Evolutionary conservation across 352 stramenopile species (phyloP).

Genomic region (Phytophthora quininea): DNA sequence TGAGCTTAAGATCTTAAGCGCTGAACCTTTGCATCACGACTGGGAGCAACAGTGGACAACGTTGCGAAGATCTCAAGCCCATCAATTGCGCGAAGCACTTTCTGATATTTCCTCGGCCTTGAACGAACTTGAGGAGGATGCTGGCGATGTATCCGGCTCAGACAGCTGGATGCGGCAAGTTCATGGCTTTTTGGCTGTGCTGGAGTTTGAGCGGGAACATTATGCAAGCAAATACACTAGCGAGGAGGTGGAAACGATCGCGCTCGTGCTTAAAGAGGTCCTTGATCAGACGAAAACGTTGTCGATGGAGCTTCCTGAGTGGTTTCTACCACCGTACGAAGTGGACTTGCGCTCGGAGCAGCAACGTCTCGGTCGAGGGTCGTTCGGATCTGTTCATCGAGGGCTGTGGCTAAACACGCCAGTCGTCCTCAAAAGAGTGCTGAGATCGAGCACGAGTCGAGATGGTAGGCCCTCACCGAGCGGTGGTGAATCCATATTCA

Average conservation of each 20-base stretch:
- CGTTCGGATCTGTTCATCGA: constrained; percentile 27
- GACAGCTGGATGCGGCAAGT: constrained; percentile 12
- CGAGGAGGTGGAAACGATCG: constrained; percentile 10
- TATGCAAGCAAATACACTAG: constrained; percentile 10
- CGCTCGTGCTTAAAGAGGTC: background rate
- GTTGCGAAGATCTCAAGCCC: background rate
- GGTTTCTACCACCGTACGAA: constrained; percentile 36
- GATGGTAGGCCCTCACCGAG: constrained; percentile 5
- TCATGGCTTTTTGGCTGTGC: constrained; percentile 9
- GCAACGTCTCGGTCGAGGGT: constrained; percentile 11
- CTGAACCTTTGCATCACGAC: background rate
- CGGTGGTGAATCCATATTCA: constrained; percentile 4
- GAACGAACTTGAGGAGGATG: constrained; percentile 9
- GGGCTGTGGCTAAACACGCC: constrained; percentile 14
- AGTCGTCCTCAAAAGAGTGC: constrained; percentile 32
- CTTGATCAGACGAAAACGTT: background rate
- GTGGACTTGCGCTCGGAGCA: constrained; percentile 10
- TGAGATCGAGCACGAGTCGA: background rate
- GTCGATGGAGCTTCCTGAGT: constrained; percentile 12
- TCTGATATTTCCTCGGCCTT: constrained; percentile 1
- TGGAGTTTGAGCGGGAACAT: constrained; percentile 14
- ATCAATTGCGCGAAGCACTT: constrained; percentile 5
- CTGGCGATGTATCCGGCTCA: constrained; percentile 3
- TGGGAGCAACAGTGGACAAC: constrained; percentile 10
- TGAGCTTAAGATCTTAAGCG: constrained; percentile 1